Percentiles rank a stretch among this genome's conserved stretches.
Conservation (phyloP, 805 yeast species). For the Priceomyces carsonii region DNA sequence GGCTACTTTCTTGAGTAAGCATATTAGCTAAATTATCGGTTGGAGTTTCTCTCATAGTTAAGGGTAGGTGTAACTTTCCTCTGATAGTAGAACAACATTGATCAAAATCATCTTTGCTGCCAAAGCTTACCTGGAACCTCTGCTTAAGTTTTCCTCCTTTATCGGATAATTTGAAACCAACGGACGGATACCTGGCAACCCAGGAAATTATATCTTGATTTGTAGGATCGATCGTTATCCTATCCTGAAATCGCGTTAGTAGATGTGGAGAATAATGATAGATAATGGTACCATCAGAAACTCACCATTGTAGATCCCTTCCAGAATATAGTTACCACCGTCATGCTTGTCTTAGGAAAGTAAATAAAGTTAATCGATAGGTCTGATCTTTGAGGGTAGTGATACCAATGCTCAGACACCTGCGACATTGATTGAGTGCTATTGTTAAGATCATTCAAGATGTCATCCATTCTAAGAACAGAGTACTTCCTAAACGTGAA, state of each 20-base stretch:
- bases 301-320: constrained; percentile 21
- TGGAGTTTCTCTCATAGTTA: constrained; percentile 1
- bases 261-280: constrained; percentile 3
- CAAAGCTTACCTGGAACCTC: constrained; percentile 31
- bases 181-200: constrained; percentile 23
- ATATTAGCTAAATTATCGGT: too few relatives aligned
- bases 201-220: constrained; percentile 13
- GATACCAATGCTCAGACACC: constrained; percentile 22
- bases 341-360: constrained; percentile 7
- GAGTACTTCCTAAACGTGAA: constrained; percentile 11
- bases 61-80: not conserved
- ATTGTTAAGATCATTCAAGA: not conserved
- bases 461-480: constrained; percentile 1
- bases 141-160: constrained; percentile 17
- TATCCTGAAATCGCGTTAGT: constrained; percentile 5
- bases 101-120: constrained; percentile 12
- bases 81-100: constrained; percentile 8
- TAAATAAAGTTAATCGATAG: constrained; percentile 17
- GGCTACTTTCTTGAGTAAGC: too few relatives aligned
- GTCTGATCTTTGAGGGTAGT: constrained; percentile 31
- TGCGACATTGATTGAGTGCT: constrained; percentile 1
- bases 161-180: constrained; percentile 28
- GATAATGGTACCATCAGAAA: not conserved
- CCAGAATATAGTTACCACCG: constrained; percentile 16
- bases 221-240: constrained; percentile 7